A percentile compares a stretch with the other conserved stretches of the same genome.
phyloP scores from a whole-genome alignment of 345 rosid genomes.

The Durio zibethinus region DNA sequence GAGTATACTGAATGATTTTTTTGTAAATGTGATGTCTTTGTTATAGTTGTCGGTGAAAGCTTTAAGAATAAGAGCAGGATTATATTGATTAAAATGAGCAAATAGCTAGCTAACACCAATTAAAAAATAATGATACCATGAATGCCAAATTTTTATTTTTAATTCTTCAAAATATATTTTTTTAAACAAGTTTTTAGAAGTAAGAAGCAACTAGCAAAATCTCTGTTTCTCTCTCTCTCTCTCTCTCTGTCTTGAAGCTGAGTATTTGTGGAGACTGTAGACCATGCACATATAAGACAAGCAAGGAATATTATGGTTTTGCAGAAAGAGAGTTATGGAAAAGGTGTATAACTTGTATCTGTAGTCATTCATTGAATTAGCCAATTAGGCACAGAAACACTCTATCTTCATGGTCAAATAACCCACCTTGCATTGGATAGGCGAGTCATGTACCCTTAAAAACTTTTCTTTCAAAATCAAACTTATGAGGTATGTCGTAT shows the following conservation, averaged over 20 bases:
- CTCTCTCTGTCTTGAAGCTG: background rate
- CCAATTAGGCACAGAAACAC: background rate
- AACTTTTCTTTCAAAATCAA: background rate
- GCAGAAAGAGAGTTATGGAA: background rate
- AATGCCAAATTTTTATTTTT: background rate
- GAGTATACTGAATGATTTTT: background rate
- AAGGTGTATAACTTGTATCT: background rate
- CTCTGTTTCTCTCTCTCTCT: background rate
- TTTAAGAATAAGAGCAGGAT: background rate
- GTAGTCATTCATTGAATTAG: background rate
- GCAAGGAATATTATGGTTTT: background rate
- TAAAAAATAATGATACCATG: background rate
- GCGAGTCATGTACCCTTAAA: background rate
- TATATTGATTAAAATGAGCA: background rate
- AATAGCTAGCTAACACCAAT: background rate
- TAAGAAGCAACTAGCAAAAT: background rate
- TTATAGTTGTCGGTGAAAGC: background rate
- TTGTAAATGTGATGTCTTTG: background rate
- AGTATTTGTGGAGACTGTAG: background rate
- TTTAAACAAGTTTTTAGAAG: background rate
- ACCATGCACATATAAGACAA: background rate
- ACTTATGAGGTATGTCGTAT: background rate
- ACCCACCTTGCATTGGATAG: background rate
- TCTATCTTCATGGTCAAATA: background rate
- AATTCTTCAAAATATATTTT: background rate